Percentiles rank a stretch among this genome's conserved stretches.
These are phyloP conservation scores for Trichopus zeylanicus DNA, from an alignment of 116 monocot species.

Conservation along the genomic window DNA sequence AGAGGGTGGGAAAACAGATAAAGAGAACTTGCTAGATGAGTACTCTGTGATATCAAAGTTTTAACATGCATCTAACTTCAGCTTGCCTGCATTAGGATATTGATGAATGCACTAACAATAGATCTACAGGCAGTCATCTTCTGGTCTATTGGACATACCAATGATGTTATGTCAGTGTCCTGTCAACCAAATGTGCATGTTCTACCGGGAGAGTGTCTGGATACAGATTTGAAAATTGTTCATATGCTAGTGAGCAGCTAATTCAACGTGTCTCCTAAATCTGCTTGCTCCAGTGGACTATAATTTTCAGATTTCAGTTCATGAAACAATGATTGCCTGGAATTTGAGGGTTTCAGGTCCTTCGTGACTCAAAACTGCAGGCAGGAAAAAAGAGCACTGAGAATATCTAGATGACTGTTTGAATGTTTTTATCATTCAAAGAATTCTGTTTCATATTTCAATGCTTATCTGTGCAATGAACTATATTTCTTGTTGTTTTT, in stretches of 20 bases:
- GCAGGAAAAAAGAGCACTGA: too few species aligned
- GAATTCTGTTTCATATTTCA: background rate
- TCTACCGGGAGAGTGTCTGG: background rate
- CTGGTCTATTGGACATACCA: background rate
- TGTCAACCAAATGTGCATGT: background rate
- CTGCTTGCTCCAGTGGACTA: too few species aligned
- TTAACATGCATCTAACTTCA: background rate
- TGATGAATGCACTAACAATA: background rate
- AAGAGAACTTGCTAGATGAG: too few species aligned
- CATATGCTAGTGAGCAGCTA: background rate
- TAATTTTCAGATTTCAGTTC: too few species aligned
- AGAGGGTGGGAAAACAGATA: too few species aligned
- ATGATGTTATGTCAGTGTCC: background rate
- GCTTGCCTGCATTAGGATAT: background rate
- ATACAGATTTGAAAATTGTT: background rate
- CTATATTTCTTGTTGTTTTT: background rate
- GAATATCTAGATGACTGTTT: background rate
- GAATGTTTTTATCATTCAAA: background rate
- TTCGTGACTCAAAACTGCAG: too few species aligned
- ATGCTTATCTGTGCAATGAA: background rate
- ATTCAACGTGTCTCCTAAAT: too few species aligned
- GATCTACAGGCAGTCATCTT: background rate
- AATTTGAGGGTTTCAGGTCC: too few species aligned
- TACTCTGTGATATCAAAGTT: too few species aligned
- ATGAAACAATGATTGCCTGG: too few species aligned